Conservation (phyloP, 768 basidiomycete species). For the Lactarius tabidus region DNA sequence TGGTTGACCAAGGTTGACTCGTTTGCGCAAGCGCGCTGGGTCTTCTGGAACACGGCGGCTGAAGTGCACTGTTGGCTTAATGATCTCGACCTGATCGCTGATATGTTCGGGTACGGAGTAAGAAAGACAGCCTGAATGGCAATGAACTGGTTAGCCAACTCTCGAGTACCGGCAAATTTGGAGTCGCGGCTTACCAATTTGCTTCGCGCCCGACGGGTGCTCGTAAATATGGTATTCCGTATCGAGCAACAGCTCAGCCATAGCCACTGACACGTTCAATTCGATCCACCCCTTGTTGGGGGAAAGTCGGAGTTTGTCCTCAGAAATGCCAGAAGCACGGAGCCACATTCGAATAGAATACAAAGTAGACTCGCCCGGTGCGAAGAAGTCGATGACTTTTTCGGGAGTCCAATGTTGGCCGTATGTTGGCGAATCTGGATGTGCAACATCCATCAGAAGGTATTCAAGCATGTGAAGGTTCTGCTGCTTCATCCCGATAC, state of each 20-base stretch:
- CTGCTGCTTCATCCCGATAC: slow-evolving; percentile 42
- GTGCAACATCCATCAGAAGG: slow-evolving; percentile 40
- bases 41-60: slow-evolving; percentile 22
- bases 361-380: slow-evolving; percentile 37
- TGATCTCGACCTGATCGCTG: slow-evolving; percentile 38
- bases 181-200: slow-evolving; percentile 32
- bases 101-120: slow-evolving; percentile 41
- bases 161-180: background rate
- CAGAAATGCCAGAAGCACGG: slow-evolving; percentile 34
- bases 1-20: slow-evolving; percentile 26
- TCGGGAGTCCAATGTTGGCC: slow-evolving; percentile 44
- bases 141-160: background rate
- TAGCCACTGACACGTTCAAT: slow-evolving; percentile 38
- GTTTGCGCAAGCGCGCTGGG: slow-evolving; percentile 7
- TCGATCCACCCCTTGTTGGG: slow-evolving; percentile 40
- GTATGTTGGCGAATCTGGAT: slow-evolving; percentile 43
- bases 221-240: slow-evolving; percentile 41
- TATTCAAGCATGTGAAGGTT: slow-evolving; percentile 41
- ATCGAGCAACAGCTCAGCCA: slow-evolving; percentile 42
- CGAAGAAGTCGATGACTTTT: slow-evolving; percentile 39
- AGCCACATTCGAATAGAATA: slow-evolving; percentile 41
- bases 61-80: slow-evolving; percentile 45
- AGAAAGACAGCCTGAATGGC: slow-evolving; percentile 33
- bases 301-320: slow-evolving; percentile 34
- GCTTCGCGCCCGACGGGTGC: slow-evolving; percentile 36